Percentiles rank a stretch among this genome's conserved stretches.
Conservation (phyloP, 805 yeast genomes). For the Lipomyces japonicus region DNA sequence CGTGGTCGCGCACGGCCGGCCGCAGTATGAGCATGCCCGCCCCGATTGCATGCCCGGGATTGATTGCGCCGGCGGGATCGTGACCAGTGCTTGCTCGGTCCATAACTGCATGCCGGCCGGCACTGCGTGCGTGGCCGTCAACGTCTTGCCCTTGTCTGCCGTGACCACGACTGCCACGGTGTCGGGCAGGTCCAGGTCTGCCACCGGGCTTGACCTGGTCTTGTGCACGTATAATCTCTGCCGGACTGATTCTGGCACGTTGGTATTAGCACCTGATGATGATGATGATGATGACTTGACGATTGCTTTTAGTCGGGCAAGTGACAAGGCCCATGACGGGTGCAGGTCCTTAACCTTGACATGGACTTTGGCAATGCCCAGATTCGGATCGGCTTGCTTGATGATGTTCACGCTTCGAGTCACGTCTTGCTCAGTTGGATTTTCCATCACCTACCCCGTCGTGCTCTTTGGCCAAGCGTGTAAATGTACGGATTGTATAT, state of each 20-base stretch:
- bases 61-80: slow-evolving; percentile 66
- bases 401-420: slow-evolving; percentile 4
- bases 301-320: slow-evolving; percentile 51
- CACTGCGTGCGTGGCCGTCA: slow-evolving; percentile 42
- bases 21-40: slow-evolving; percentile 71
- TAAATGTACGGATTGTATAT: too few species aligned
- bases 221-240: slow-evolving; percentile 45
- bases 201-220: slow-evolving; percentile 51
- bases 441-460: neutral
- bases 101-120: slow-evolving; percentile 54
- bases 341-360: slow-evolving; percentile 49
- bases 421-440: slow-evolving; percentile 19
- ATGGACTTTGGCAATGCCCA: slow-evolving; percentile 54
- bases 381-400: slow-evolving; percentile 15
- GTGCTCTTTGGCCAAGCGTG: neutral
- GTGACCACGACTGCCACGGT: slow-evolving; percentile 49
- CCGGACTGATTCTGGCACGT: slow-evolving; percentile 3
- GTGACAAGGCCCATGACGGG: slow-evolving; percentile 61
- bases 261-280: neutral
- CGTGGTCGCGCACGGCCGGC: slow-evolving; percentile 46
- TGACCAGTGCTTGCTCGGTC: slow-evolving; percentile 58
- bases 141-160: slow-evolving; percentile 37
- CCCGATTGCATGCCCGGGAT: slow-evolving; percentile 55
- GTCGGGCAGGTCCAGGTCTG: slow-evolving; percentile 40
- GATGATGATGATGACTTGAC: slow-evolving; percentile 34